These are phyloP conservation scores for Cyclotella atomus DNA, from an alignment of 108 stramenopile species.

Conservation along the genomic window DNA sequence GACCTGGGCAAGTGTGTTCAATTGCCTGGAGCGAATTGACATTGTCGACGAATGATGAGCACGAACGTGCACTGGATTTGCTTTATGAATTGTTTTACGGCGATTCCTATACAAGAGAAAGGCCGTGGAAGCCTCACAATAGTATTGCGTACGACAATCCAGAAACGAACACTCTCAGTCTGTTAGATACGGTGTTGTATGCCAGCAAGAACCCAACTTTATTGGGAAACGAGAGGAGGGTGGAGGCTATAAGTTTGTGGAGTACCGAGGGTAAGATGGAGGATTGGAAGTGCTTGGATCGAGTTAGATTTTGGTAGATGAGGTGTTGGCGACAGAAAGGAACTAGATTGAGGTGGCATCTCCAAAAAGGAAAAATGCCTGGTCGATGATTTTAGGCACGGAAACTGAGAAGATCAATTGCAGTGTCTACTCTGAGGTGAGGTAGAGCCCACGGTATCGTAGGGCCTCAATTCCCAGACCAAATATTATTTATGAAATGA, in stretches of 20 bases:
- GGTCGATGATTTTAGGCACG: too few species aligned
- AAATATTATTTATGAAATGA: too few species aligned
- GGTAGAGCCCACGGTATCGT: too few species aligned
- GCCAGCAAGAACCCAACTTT: constrained; percentile 41
- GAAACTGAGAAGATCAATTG: too few species aligned
- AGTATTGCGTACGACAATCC: constrained; percentile 60
- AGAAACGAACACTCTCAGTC: constrained; percentile 39
- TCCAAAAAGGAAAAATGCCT: too few species aligned
- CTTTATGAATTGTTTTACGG: constrained; percentile 44
- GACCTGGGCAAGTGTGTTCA: constrained; percentile 54
- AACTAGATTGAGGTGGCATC: too few species aligned
- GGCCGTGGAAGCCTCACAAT: constrained; percentile 61
- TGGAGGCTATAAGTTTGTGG: constrained; percentile 51
- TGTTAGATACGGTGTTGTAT: constrained; percentile 47
- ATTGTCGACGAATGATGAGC: constrained; percentile 34
- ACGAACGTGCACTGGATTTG: constrained; percentile 48
- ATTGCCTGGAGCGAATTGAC: constrained; percentile 61
- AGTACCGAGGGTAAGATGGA: constrained; percentile 51
- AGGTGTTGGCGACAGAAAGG: neutral
- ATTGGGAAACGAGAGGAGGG: constrained; percentile 41
- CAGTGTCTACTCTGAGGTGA: too few species aligned
- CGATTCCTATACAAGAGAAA: constrained; percentile 2
- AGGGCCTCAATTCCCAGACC: too few species aligned
- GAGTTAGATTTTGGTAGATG: constrained; percentile 28
- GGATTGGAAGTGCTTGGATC: constrained; percentile 52